These are phyloP conservation scores for Tremellales sp. DNA, from an alignment of 1,284 basidiomycete species.

Conservation along the genomic window DNA sequence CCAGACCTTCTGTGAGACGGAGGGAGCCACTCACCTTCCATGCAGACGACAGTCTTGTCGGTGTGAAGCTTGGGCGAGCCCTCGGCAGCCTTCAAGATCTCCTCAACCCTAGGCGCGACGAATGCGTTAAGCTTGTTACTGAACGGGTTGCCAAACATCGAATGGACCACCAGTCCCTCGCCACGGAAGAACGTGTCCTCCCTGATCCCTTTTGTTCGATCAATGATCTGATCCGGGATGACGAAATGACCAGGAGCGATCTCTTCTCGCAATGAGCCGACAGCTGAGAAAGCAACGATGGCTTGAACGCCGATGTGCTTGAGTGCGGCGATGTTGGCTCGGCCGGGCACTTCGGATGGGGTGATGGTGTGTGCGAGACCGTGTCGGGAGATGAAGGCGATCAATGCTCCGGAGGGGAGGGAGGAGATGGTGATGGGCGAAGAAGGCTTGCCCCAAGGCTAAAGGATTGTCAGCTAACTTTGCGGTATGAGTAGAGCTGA, in stretches of 20 bases:
- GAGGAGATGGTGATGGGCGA: constrained; percentile 84
- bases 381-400: constrained; percentile 92
- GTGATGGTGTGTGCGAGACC: constrained; percentile 67
- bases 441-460: constrained; percentile 93
- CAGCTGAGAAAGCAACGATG: constrained; percentile 90
- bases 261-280: constrained; percentile 93
- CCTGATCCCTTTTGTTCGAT: constrained; percentile 89
- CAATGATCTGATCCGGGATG: constrained; percentile 90
- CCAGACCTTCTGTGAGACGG: neutral
- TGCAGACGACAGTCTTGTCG: constrained; percentile 84
- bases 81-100: constrained; percentile 58
- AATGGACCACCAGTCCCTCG: constrained; percentile 79
- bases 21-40: constrained; percentile 81
- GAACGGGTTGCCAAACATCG: constrained; percentile 91
- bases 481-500: neutral
- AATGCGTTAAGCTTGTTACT: constrained; percentile 62
- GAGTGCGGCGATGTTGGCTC: constrained; percentile 93
- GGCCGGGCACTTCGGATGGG: constrained; percentile 72
- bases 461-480: constrained; percentile 2
- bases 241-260: constrained; percentile 86
- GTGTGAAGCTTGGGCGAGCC: constrained; percentile 64
- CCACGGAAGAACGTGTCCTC: constrained; percentile 83
- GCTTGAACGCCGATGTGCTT: constrained; percentile 86
- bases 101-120: constrained; percentile 61
- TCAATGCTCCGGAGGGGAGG: constrained; percentile 67